Evolutionary conservation across 176 grass and related monocot species (phyloP), one percentile per base, ranked within the genome.

Genomic region (Panicum miliaceum): DNA sequence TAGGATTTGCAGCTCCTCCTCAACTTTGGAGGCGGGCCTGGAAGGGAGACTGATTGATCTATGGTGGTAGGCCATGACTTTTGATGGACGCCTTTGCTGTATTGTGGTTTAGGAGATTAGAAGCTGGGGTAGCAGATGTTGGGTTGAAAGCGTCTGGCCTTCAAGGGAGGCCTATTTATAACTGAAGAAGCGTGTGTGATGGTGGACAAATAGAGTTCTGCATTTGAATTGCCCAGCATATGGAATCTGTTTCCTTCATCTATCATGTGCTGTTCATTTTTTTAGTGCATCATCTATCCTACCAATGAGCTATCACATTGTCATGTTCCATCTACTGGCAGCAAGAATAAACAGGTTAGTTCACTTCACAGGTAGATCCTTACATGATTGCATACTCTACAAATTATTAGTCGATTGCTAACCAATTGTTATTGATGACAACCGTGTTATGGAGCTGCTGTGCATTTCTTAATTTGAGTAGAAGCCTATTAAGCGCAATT

Each of bases 41-140:
- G 87, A 84, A 68, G 82, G 82, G 52, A 89, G 66, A 71, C 87
- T 85, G 71, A 85, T 84, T 89, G 87, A 89, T 69, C 82, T 84
- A 41, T 68, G 82, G 51, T 89, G 87, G 82, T 35, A 84, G 69
- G 87, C 76, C 87, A 85, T 85, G 61, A 73, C 37, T 68, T n/a
- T 78, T 71, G 56, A 16, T 83, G 43, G 60, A 71, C 7, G 9
- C 8, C 65, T 83, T 78, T 40, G 68, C 43, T 50, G 11, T 71
- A 53, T 77, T 77, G 64, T 71, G 73, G 34, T 61, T 78, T 35
- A 64, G 29, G 53, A 32, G 41, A 71, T 88, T 42, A 54, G 53
- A 83, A 59, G 32, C 16, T 52, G 32, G 67, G 43, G 10, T n/a
- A 45, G 32, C 8, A 51, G n/a, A 8, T 20, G 60, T 83, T 78